Conservation (phyloP, 805 yeast species). For the Blastobotrys mokoenaii region DNA sequence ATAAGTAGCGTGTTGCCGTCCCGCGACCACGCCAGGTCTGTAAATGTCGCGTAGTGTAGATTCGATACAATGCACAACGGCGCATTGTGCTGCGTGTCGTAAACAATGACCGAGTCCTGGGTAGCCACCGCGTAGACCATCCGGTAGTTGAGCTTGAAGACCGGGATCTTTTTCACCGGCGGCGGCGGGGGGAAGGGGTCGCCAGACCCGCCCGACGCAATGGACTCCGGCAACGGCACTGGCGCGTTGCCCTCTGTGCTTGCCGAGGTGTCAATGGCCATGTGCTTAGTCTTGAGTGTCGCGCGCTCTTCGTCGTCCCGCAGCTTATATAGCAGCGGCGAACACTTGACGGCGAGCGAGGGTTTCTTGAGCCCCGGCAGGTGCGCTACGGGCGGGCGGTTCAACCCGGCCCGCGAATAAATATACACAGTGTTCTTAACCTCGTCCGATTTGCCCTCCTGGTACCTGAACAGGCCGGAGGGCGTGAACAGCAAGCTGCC, state of each 20-base stretch:
- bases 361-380: conserved; percentile 77
- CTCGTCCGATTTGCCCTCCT: conserved; percentile 28
- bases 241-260: not conserved
- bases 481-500: conserved; percentile 76
- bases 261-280: conserved; percentile 1
- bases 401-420: conserved; percentile 62
- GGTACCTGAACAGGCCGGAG: conserved; percentile 51
- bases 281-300: conserved; percentile 1
- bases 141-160: conserved; percentile 60
- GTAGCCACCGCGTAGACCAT: conserved; percentile 91
- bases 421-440: conserved; percentile 66
- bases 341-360: conserved; percentile 73
- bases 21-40: conserved; percentile 78
- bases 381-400: conserved; percentile 64
- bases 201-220: not conserved
- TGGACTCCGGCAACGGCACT: conserved; percentile 1
- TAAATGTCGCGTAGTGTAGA: conserved; percentile 79
- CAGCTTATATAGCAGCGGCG: conserved; percentile 52
- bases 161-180: conserved; percentile 18
- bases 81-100: conserved; percentile 61
- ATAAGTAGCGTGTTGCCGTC: conserved; percentile 66
- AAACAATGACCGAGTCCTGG: conserved; percentile 71
- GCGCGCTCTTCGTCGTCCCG: conserved; percentile 10
- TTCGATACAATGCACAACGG: conserved; percentile 73
- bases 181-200: not conserved